Evolutionary conservation across 2,329 filamentous ascomycete genomes (phyloP).

Genomic region (Cladobotryum mycophilum): DNA sequence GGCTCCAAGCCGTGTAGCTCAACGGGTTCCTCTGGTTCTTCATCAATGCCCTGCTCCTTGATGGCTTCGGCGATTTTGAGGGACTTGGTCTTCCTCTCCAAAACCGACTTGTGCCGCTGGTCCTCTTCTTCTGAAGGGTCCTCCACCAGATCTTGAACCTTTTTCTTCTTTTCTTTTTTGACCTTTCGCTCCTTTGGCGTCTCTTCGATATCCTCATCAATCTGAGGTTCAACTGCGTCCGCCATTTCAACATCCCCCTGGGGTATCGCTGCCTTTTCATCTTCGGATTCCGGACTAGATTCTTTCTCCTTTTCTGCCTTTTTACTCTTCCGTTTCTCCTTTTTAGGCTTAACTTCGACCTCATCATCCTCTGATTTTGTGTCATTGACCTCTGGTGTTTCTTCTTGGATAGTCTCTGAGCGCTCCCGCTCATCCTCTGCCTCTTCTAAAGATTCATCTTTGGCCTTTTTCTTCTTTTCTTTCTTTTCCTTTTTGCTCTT

Average conservation of each 20-base stretch:
- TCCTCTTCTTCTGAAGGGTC: conserved; percentile 23
- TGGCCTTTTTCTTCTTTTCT: conserved; percentile 22
- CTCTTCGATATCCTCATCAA: conserved; percentile 3
- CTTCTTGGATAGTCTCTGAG: conserved; percentile 3
- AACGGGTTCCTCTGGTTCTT: conserved; percentile 30
- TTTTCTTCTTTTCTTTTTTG: conserved; percentile 27
- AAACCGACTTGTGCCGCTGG: conserved; percentile 42
- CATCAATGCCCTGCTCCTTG: conserved; percentile 26
- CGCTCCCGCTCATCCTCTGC: conserved; percentile 13
- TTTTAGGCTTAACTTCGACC: conserved; percentile 5
- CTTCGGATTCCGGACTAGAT: not conserved
- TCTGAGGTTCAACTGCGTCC: not conserved
- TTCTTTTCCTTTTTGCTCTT: conserved; percentile 30
- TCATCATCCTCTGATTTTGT: not conserved
- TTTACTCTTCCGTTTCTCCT: conserved; percentile 5
- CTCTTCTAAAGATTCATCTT: conserved; percentile 14
- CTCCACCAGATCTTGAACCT: conserved; percentile 15
- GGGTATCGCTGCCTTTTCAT: not conserved
- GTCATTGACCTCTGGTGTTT: conserved; percentile 12
- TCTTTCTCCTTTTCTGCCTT: not conserved
- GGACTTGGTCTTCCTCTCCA: conserved; percentile 51
- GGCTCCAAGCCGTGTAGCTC: conserved; percentile 66
- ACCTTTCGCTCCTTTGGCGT: conserved; percentile 14
- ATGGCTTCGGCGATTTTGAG: conserved; percentile 41
- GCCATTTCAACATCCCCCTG: conserved; percentile 9